Percentiles rank a stretch among this genome's conserved stretches.
These are phyloP conservation scores for Cutaneotrichosporon sp. DNA, from an alignment of 1,284 basidiomycete genomes.

Conservation along the genomic window DNA sequence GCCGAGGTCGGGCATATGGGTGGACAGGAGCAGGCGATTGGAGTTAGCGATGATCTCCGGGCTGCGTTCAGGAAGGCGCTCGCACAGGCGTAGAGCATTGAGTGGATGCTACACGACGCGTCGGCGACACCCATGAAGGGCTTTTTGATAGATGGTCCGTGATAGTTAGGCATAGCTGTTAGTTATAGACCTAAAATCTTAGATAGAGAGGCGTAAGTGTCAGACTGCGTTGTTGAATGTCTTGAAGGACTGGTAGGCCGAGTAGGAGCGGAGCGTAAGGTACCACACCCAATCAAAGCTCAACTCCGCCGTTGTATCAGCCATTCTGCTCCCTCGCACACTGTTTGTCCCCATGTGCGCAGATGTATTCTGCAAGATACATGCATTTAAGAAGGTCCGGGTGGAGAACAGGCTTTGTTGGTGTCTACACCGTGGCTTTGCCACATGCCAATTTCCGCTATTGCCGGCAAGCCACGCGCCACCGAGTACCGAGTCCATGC, in stretches of 20 bases:
- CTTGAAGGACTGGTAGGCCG: background rate
- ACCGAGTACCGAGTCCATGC: background rate
- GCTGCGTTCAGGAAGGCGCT: background rate
- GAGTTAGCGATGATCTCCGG: constrained; percentile 11
- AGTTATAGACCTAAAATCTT: no score
- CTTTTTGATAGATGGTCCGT: no score
- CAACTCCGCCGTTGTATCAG: no score
- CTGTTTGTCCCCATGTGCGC: no score
- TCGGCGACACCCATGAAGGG: no score
- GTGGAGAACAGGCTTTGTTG: background rate
- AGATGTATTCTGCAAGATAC: no score
- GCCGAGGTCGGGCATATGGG: constrained; percentile 28
- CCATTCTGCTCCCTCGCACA: no score
- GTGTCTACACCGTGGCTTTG: background rate
- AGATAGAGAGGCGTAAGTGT: no score
- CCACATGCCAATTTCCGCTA: constrained; percentile 1
- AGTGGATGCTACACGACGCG: no score
- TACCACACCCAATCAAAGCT: no score
- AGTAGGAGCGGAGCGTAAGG: background rate
- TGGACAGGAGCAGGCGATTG: background rate
- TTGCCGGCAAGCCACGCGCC: background rate
- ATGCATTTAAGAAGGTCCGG: background rate
- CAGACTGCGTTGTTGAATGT: no score
- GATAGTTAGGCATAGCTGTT: no score
- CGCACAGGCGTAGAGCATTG: background rate